Evolutionary conservation across 495 filamentous ascomycete species (phyloP).

Genomic region (Xylaria scruposa): DNA sequence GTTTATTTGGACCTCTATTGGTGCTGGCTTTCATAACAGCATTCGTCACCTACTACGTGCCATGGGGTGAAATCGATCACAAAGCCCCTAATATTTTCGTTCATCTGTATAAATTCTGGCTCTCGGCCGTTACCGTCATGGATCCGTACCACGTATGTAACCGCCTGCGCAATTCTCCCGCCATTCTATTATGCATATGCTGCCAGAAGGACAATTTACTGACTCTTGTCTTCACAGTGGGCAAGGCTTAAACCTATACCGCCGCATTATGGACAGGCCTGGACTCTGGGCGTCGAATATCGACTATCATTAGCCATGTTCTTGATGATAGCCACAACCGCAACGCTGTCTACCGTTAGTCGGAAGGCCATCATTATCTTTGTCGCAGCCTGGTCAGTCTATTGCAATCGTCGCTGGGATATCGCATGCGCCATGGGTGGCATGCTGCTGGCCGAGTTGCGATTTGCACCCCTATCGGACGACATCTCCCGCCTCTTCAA

Average conservation of each 20-base stretch:
- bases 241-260: conserved; percentile 11
- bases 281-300: conserved; percentile 24
- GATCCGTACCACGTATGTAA: conserved; percentile 20
- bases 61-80: conserved; percentile 10
- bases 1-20: conserved; percentile 22
- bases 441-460: conserved; percentile 21
- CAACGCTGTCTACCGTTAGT: conserved; percentile 19
- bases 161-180: conserved; percentile 7
- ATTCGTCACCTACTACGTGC: conserved; percentile 21
- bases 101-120: conserved; percentile 17
- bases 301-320: conserved; percentile 21
- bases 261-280: conserved; percentile 12
- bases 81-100: conserved; percentile 21
- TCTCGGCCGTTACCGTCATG: conserved; percentile 22
- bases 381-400: conserved; percentile 19
- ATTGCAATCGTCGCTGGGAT: conserved; percentile 22
- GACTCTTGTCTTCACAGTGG: conserved; percentile 14
- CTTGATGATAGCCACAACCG: conserved; percentile 25
- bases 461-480: conserved; percentile 19
- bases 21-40: conserved; percentile 19
- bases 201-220: conserved; percentile 5
- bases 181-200: neutral
- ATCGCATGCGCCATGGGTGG: conserved; percentile 19
- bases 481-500: conserved; percentile 19
- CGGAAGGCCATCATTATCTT: conserved; percentile 20